phyloP scores from a whole-genome alignment of 2,329 filamentous ascomycete species.

The Chaetomium globosum region DNA sequence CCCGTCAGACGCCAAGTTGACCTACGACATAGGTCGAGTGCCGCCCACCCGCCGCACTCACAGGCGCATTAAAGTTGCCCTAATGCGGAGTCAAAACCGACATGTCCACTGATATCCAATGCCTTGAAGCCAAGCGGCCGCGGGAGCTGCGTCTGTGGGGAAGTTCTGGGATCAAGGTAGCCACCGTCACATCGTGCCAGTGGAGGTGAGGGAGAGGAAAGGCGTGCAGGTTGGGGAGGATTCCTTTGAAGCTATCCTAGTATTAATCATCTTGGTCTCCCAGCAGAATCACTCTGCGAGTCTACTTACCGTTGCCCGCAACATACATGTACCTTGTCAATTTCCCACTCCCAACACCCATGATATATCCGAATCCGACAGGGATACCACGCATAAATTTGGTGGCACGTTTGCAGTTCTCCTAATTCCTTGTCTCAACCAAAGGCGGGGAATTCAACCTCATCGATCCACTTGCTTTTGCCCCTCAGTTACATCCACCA shows the following conservation, averaged over 20 bases:
- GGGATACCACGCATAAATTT: not conserved
- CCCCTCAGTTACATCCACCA: constrained; percentile 7
- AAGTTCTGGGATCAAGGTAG: not conserved
- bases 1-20: not conserved
- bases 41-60: not conserved
- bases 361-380: not conserved
- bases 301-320: no score
- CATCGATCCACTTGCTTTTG: constrained; percentile 2
- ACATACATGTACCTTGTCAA: no score
- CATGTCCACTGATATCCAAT: not conserved
- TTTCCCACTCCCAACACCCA: no score
- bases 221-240: not conserved
- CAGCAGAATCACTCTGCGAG: not conserved
- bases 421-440: not conserved
- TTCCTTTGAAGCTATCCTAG: not conserved
- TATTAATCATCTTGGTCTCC: not conserved
- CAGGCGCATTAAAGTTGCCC: not conserved
- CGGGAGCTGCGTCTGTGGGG: not conserved
- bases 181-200: not conserved
- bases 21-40: not conserved
- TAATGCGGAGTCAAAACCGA: not conserved
- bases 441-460: not conserved
- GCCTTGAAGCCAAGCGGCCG: not conserved
- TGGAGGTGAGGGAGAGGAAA: not conserved
- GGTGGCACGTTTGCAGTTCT: not conserved